Percentiles rank a stretch among this genome's conserved stretches.
Evolutionary conservation across 345 rosid genomes (phyloP).

Genomic region (Litchi chinensis): DNA sequence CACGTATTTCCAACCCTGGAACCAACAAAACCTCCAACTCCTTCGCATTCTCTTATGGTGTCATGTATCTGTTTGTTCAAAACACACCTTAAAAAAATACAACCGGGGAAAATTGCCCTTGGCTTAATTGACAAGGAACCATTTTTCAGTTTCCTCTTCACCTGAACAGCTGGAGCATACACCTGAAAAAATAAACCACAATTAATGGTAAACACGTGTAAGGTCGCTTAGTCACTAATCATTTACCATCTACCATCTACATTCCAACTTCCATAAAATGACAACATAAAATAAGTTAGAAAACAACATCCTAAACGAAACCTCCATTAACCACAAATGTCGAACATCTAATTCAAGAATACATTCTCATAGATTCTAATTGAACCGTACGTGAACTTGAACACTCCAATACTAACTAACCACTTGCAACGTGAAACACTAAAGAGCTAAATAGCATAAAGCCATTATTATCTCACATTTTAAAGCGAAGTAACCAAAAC

Average conservation of each 20-base stretch:
- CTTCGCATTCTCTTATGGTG: constrained; percentile 59
- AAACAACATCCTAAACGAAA: background rate
- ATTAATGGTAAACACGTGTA: background rate
- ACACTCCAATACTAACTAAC: background rate
- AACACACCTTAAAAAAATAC: constrained; percentile 72
- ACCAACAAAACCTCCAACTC: constrained; percentile 88
- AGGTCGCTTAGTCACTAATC: background rate
- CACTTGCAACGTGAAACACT: background rate
- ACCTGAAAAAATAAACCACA: constrained; percentile 48
- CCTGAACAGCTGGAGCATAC: constrained; percentile 73
- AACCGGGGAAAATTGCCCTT: constrained; percentile 72
- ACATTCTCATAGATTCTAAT: background rate
- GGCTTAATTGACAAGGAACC: constrained; percentile 64
- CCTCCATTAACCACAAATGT: background rate
- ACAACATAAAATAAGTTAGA: background rate
- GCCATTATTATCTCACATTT: background rate
- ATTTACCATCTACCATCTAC: background rate
- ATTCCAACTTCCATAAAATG: background rate
- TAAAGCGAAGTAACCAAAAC: background rate
- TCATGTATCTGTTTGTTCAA: constrained; percentile 88
- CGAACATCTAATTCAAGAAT: background rate
- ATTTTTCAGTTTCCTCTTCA: constrained; percentile 67
- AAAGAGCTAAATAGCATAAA: background rate
- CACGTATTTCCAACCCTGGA: constrained; percentile 80
- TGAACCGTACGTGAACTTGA: background rate